Conservation (phyloP, 2,329 filamentous ascomycete genomes). For the Alternaria gaisen region DNA sequence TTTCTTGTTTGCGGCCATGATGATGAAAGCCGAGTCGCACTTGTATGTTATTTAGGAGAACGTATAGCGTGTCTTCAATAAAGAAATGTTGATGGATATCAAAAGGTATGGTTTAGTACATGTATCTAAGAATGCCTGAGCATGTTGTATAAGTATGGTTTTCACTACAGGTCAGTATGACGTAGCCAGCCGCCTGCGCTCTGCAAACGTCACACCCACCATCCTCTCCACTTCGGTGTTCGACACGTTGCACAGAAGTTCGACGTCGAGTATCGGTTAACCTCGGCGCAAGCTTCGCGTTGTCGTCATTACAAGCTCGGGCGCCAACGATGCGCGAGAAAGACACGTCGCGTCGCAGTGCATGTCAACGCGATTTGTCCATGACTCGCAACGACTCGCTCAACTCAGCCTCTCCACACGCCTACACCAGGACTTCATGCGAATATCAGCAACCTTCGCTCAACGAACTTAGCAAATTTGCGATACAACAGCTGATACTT, state of each 20-base stretch:
- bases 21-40: not conserved
- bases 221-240: not conserved
- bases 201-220: constrained; percentile 11
- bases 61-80: not conserved
- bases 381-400: not conserved
- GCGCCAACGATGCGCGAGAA: not conserved
- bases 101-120: not conserved
- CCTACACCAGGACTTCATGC: not conserved
- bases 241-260: not conserved
- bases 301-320: not conserved
- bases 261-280: not conserved
- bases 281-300: not conserved
- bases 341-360: not conserved
- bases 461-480: not conserved
- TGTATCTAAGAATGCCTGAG: not conserved
- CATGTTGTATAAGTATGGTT: not conserved
- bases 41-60: not conserved
- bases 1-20: constrained; percentile 51
- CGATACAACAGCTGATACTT: not conserved
- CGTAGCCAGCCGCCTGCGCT: constrained; percentile 9
- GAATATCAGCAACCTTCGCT: not conserved
- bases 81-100: not conserved
- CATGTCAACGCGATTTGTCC: not conserved
- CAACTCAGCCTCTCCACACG: not conserved
- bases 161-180: constrained; percentile 19